These are phyloP conservation scores for Talaromyces pinophilus DNA, from an alignment of 2,329 filamentous ascomycete species.

Conservation along the genomic window DNA sequence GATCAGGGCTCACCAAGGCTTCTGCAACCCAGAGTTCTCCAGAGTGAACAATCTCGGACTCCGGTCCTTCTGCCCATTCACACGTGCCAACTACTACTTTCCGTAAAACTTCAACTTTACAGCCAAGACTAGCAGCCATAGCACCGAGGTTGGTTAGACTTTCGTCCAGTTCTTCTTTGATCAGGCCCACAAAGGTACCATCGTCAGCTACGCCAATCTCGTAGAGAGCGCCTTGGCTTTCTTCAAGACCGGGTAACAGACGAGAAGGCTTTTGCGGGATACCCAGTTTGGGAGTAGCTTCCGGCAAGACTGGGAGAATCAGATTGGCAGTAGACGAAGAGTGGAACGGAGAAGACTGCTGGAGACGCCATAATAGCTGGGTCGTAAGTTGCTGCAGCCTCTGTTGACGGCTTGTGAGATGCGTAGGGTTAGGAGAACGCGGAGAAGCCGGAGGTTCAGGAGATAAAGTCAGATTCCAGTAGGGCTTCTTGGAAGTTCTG, in stretches of 20 bases:
- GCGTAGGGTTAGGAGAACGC: conserved; percentile 47
- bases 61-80: conserved; percentile 52
- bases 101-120: conserved; percentile 76
- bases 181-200: conserved; percentile 83
- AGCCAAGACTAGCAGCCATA: conserved; percentile 93
- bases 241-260: conserved; percentile 75
- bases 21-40: conserved; percentile 83
- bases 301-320: conserved; percentile 73
- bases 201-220: conserved; percentile 97
- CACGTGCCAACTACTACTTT: conserved; percentile 84
- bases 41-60: conserved; percentile 32
- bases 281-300: conserved; percentile 61
- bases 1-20: conserved; percentile 77
- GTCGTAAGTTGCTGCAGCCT: conserved; percentile 90
- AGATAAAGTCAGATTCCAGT: conserved; percentile 35
- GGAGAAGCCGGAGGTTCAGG: conserved; percentile 2
- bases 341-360: conserved; percentile 92
- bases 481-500: conserved; percentile 31
- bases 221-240: conserved; percentile 89
- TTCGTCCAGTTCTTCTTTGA: conserved; percentile 88
- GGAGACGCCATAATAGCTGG: conserved; percentile 88
- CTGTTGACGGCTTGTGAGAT: conserved; percentile 73
- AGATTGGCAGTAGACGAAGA: conserved; percentile 74
- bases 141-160: conserved; percentile 79
- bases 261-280: conserved; percentile 55